Evolutionary conservation across 176 grass and related monocot genomes (phyloP).

Genomic region (Echinochloa phyllopogon): DNA sequence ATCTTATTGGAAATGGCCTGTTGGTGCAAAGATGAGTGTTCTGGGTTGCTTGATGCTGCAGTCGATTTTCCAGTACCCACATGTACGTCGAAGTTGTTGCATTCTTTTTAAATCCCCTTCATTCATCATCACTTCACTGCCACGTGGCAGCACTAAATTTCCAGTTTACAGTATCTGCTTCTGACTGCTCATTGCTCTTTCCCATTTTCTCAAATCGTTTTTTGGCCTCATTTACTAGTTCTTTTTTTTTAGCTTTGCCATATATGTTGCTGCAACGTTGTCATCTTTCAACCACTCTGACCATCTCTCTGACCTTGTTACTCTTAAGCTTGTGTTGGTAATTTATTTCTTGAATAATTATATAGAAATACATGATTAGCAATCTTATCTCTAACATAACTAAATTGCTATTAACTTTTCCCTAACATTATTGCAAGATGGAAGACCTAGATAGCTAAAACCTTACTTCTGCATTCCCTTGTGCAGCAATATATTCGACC

Average conservation of each 20-base stretch:
- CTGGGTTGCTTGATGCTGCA: constrained; percentile 94
- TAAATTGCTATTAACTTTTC: constrained; percentile 33
- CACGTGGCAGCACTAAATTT: constrained; percentile 18
- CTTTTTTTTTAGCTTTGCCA: not conserved
- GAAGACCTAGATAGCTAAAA: constrained; percentile 18
- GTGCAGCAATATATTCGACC: constrained; percentile 78
- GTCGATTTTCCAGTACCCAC: constrained; percentile 78
- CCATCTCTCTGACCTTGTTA: constrained; percentile 28
- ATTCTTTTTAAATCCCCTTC: not conserved
- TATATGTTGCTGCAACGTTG: not conserved
- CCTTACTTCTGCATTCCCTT: constrained; percentile 18
- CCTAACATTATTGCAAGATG: constrained; percentile 6
- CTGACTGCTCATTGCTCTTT: constrained; percentile 17
- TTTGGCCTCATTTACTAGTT: not conserved
- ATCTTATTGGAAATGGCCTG: constrained; percentile 77
- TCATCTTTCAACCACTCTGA: not conserved
- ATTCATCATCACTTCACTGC: not conserved
- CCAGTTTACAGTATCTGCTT: constrained; percentile 13
- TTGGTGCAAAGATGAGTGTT: constrained; percentile 73
- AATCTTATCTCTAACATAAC: constrained; percentile 10
- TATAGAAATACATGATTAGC: constrained; percentile 10
- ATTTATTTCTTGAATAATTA: constrained; percentile 33
- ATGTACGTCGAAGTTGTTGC: constrained; percentile 52
- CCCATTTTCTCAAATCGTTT: not conserved
- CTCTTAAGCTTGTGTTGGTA: not conserved